These are phyloP conservation scores for Aeschynomene evenia DNA, from an alignment of 306 rosid species.

Conservation along the genomic window DNA sequence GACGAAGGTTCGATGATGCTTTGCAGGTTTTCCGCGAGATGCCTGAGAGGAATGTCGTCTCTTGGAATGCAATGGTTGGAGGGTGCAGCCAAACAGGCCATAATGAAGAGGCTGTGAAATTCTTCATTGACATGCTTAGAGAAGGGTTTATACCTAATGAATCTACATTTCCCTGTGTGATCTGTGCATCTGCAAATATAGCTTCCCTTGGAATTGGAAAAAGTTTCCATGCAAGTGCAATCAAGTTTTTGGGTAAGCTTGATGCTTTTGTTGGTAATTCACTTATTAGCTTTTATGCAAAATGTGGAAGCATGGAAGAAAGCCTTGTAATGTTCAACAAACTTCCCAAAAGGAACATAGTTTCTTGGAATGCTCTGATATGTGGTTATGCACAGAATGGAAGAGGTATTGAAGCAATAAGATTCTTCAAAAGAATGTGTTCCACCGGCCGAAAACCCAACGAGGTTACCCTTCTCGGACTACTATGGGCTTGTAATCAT, in stretches of 20 bases:
- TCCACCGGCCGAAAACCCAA: constrained; percentile 51
- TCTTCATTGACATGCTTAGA: constrained; percentile 65
- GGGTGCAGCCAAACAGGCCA: constrained; percentile 87
- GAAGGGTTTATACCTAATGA: constrained; percentile 64
- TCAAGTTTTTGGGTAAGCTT: constrained; percentile 73
- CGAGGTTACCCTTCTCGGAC: constrained; percentile 66
- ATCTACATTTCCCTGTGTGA: constrained; percentile 80
- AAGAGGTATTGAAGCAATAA: constrained; percentile 69
- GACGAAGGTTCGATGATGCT: constrained; percentile 60
- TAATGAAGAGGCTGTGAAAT: constrained; percentile 71
- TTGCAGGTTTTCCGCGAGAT: constrained; percentile 50
- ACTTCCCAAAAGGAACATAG: constrained; percentile 48
- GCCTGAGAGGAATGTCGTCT: constrained; percentile 76
- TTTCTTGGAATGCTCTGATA: constrained; percentile 88
- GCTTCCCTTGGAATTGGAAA: constrained; percentile 76
- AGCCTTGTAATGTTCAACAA: constrained; percentile 59
- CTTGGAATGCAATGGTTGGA: constrained; percentile 87
- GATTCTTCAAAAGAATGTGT: constrained; percentile 61
- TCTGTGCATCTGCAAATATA: constrained; percentile 70
- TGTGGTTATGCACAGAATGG: constrained; percentile 96
- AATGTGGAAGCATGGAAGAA: constrained; percentile 87
- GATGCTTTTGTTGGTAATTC: constrained; percentile 68
- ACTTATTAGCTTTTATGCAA: constrained; percentile 73
- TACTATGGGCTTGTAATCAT: constrained; percentile 93
- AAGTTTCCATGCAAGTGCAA: constrained; percentile 76